phyloP scores from a whole-genome alignment of 1,139 yeast species.

The Candida glucosophila region DNA sequence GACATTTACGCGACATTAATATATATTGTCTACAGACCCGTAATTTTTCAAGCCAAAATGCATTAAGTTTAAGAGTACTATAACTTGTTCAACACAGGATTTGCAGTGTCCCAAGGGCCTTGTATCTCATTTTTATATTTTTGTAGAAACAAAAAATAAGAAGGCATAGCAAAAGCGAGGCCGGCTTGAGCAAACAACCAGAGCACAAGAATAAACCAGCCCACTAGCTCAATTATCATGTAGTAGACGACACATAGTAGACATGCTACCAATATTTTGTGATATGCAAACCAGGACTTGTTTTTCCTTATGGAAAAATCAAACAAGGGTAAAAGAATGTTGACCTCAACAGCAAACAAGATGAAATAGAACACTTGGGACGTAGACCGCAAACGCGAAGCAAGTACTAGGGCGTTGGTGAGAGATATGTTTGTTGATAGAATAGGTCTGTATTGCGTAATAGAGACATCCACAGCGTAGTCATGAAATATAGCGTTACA shows the following conservation, averaged over 20 bases:
- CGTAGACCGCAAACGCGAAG: slow-evolving; percentile 71
- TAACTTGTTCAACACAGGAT: slow-evolving; percentile 35
- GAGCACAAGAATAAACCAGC: slow-evolving; percentile 24
- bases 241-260: slow-evolving; percentile 14
- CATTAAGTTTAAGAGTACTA: too few relatives aligned
- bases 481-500: slow-evolving; percentile 63
- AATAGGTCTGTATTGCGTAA: slow-evolving; percentile 41
- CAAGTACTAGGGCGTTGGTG: slow-evolving; percentile 82
- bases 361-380: slow-evolving; percentile 77
- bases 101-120: slow-evolving; percentile 94
- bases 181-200: slow-evolving; percentile 44
- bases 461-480: slow-evolving; percentile 38
- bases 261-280: slow-evolving; percentile 17
- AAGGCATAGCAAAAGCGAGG: slow-evolving; percentile 55
- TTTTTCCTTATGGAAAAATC: slow-evolving; percentile 50
- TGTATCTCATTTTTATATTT: slow-evolving; percentile 79
- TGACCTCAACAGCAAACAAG: slow-evolving; percentile 60
- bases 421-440: slow-evolving; percentile 76
- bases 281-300: slow-evolving; percentile 28
- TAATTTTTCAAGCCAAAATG: too few relatives aligned
- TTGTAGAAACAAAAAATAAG: slow-evolving; percentile 63
- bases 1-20: slow-evolving; percentile 4
- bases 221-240: slow-evolving; percentile 12
- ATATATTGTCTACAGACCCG: too few relatives aligned
- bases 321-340: slow-evolving; percentile 66